Evolutionary conservation across 139 green algal genomes (phyloP).

Genomic region (Closterium sp.): DNA sequence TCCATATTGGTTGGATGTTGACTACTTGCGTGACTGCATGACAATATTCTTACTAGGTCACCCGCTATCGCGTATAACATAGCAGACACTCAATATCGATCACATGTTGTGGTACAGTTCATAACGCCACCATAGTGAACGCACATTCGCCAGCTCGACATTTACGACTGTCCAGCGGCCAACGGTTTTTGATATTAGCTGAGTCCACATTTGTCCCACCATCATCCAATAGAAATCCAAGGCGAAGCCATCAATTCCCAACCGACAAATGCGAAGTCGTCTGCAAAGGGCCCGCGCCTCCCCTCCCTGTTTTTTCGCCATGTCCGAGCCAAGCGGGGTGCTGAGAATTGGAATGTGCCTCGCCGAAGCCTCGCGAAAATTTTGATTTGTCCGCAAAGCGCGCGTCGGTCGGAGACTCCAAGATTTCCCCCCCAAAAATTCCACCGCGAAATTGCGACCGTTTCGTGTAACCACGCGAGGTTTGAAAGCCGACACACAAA

Average conservation of each 20-base stretch:
- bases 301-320: background rate
- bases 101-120: too few relatives aligned
- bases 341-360: background rate
- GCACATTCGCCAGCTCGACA: too few relatives aligned
- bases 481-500: background rate
- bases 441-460: background rate
- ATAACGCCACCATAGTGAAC: too few relatives aligned
- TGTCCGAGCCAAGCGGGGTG: background rate
- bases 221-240: background rate
- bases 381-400: background rate
- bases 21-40: too few relatives aligned
- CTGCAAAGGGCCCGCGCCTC: too few relatives aligned
- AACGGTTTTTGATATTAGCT: background rate
- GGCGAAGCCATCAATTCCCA: background rate
- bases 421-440: background rate
- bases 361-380: background rate
- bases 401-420: background rate
- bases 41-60: too few relatives aligned
- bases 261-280: too few relatives aligned
- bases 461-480: background rate
- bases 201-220: background rate
- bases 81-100: too few relatives aligned
- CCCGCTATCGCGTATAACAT: too few relatives aligned
- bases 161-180: too few relatives aligned
- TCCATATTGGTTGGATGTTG: too few relatives aligned